Evolutionary conservation across 495 filamentous ascomycete species (phyloP).

Genomic region (Penicillium alfredii): DNA sequence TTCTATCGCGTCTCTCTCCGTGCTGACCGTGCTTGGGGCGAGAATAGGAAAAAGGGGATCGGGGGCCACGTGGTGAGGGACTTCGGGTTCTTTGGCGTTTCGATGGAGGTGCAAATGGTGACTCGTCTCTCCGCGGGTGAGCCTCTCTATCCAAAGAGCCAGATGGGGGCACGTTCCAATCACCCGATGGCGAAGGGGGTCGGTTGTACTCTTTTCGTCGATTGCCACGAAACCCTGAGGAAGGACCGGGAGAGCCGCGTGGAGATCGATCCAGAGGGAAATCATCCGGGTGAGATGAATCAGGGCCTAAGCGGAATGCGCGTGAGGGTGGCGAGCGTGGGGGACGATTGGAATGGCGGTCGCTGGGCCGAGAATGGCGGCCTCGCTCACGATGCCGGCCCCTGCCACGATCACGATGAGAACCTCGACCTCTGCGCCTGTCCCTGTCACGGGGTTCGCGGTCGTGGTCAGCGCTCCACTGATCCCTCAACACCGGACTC

Average conservation of each 20-base stretch:
- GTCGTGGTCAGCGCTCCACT: constrained; percentile 48
- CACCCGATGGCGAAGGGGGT: constrained; percentile 9
- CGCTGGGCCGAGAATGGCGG: constrained; percentile 26
- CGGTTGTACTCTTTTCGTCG: constrained; percentile 12
- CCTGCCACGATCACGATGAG: constrained; percentile 35
- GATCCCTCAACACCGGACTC: constrained; percentile 53
- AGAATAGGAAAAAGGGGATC: constrained; percentile 17
- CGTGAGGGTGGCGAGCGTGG: constrained; percentile 36
- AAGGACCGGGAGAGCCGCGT: constrained; percentile 27
- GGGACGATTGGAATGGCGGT: constrained; percentile 25
- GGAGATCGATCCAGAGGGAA: constrained; percentile 25
- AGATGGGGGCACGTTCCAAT: constrained; percentile 16
- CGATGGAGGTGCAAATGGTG: constrained; percentile 27
- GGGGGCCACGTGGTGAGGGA: constrained; percentile 35
- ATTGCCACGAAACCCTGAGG: constrained; percentile 8
- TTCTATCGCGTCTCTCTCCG: constrained; percentile 29
- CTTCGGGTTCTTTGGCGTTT: constrained; percentile 45
- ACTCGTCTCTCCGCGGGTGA: constrained; percentile 25
- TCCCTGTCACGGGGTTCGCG: constrained; percentile 36
- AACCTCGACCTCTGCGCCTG: constrained; percentile 35
- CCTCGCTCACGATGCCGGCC: constrained; percentile 32
- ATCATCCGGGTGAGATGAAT: constrained; percentile 28
- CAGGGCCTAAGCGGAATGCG: constrained; percentile 26
- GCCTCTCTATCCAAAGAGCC: constrained; percentile 20
- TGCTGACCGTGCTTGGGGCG: constrained; percentile 22